Percentiles rank a stretch among this genome's conserved stretches.
Evolutionary conservation across 345 rosid species (phyloP).

Genomic region (Lepidium aucheri): DNA sequence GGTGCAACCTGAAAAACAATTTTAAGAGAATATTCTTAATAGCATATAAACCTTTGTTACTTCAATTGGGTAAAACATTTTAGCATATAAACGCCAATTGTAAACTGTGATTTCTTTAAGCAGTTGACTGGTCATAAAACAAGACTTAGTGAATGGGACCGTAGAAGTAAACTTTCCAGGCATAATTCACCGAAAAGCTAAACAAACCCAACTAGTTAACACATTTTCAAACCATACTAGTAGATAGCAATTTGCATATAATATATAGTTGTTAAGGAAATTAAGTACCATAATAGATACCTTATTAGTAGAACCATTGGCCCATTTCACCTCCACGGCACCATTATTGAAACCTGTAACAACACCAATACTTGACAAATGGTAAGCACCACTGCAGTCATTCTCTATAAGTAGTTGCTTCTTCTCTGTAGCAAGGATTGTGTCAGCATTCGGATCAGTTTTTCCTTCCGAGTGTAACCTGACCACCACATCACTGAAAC

Average conservation of each 20-base stretch:
- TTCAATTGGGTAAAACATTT: neutral
- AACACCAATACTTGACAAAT: slow-evolving; percentile 57
- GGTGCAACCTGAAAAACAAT: slow-evolving; percentile 65
- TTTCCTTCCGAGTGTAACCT: slow-evolving; percentile 23
- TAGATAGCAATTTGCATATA: neutral
- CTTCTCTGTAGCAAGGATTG: slow-evolving; percentile 6
- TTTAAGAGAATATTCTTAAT: neutral
- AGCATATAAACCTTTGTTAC: neutral
- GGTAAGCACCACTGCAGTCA: slow-evolving; percentile 24
- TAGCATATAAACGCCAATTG: neutral
- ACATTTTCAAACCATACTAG: neutral
- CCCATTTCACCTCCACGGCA: slow-evolving; percentile 72
- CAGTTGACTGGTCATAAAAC: neutral
- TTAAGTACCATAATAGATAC: slow-evolving; percentile 31
- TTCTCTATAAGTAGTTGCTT: slow-evolving; percentile 17
- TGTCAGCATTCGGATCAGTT: slow-evolving; percentile 13
- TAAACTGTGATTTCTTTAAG: neutral
- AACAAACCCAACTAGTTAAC: neutral
- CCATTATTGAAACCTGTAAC: slow-evolving; percentile 70
- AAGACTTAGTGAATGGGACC: neutral
- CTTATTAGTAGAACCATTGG: slow-evolving; percentile 53
- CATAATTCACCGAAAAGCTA: neutral
- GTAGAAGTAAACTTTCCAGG: neutral
- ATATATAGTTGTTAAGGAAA: neutral
- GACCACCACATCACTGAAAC: slow-evolving; percentile 69